Evolutionary conservation across 768 basidiomycete genomes (phyloP).

Genomic region (Termitomyces sp.): DNA sequence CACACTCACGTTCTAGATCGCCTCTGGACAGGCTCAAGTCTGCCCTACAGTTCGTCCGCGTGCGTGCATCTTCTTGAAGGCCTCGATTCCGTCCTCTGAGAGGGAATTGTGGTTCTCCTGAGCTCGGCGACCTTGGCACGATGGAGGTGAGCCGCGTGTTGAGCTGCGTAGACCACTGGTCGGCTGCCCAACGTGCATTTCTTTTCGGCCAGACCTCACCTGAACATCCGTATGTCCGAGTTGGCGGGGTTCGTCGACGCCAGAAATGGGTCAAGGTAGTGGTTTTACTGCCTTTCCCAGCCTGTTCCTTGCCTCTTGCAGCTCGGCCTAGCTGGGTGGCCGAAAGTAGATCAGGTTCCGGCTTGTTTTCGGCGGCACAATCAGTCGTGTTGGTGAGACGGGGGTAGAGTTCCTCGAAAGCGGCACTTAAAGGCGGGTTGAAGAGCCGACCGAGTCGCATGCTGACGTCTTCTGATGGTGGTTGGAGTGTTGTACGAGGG

Average conservation of each 20-base stretch:
- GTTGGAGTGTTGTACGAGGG: constrained; percentile 22
- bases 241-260: constrained; percentile 83
- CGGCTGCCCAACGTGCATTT: no score
- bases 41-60: no score
- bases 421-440: constrained; percentile 53
- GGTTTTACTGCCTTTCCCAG: constrained; percentile 19
- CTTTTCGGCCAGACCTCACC: constrained; percentile 63
- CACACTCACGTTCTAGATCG: no score
- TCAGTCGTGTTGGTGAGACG: constrained; percentile 57
- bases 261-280: constrained; percentile 46
- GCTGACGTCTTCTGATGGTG: constrained; percentile 53
- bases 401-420: constrained; percentile 65
- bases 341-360: constrained; percentile 34
- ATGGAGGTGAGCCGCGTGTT: no score
- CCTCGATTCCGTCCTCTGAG: no score
- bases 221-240: constrained; percentile 80
- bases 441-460: constrained; percentile 62
- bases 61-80: no score
- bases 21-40: no score
- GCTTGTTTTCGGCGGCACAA: constrained; percentile 53
- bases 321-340: constrained; percentile 17
- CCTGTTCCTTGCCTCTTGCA: background rate
- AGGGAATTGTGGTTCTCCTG: no score
- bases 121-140: no score
- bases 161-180: no score